phyloP scores from a whole-genome alignment of 306 rosid genomes.

The Lotus japonicus region DNA sequence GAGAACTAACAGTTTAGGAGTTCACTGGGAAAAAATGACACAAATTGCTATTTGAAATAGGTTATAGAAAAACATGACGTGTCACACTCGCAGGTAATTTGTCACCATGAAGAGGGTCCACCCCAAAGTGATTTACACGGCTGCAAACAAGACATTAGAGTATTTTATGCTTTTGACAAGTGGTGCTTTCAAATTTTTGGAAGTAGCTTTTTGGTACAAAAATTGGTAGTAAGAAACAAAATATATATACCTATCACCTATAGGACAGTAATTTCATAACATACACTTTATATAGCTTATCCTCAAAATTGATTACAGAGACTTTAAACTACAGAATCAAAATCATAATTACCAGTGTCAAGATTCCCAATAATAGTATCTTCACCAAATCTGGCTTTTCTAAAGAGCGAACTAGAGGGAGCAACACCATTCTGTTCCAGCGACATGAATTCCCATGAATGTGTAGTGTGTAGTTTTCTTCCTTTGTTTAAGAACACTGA shows the following conservation, averaged over 20 bases:
- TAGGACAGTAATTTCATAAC: no score
- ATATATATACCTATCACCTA: no score
- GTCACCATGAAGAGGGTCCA: conserved; percentile 15
- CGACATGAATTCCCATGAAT: conserved; percentile 67
- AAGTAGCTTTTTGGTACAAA: no score
- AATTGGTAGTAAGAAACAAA: no score
- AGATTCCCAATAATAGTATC: conserved; percentile 53
- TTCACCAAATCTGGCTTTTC: conserved; percentile 56
- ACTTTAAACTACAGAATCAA: not conserved
- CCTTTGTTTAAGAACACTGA: conserved; percentile 51
- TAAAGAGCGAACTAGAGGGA: conserved; percentile 29
- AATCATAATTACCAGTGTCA: conserved; percentile 47
- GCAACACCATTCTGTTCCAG: conserved; percentile 30
- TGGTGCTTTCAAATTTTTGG: no score
- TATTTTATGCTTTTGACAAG: conserved; percentile 12
- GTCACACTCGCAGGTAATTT: conserved; percentile 8
- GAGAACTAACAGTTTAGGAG: no score
- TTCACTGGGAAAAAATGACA: not conserved
- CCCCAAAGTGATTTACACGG: conserved; percentile 18
- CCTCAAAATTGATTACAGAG: not conserved
- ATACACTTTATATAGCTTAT: not conserved
- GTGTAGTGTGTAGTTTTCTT: conserved; percentile 77
- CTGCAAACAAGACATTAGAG: conserved; percentile 16
- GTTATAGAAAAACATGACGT: not conserved
- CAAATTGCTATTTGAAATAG: not conserved